Evolutionary conservation across 768 basidiomycete species (phyloP).

Genomic region (Amanita rimosa): DNA sequence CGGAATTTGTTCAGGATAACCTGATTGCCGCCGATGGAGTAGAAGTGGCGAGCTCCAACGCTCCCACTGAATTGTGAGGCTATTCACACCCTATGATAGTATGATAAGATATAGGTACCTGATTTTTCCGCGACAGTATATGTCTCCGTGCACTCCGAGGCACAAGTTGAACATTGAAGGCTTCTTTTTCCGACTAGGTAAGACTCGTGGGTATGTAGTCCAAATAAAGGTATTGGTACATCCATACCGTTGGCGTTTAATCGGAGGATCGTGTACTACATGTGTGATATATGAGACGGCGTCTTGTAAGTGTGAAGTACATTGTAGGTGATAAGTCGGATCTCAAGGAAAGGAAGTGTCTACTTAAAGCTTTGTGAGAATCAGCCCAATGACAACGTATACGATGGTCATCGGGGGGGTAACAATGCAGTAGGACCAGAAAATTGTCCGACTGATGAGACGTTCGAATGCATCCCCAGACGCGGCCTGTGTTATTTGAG

Average conservation of each 20-base stretch:
- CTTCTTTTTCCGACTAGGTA: neutral
- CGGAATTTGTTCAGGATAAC: too few species aligned
- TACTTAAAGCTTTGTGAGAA: constrained; percentile 40
- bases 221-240: too few species aligned
- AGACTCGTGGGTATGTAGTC: too few species aligned
- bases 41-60: too few species aligned
- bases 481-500: constrained; percentile 71
- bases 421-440: constrained; percentile 84
- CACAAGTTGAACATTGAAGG: neutral
- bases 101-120: too few species aligned
- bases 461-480: constrained; percentile 85
- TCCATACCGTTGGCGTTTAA: too few species aligned
- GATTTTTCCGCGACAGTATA: too few species aligned
- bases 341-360: neutral
- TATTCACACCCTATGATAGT: too few species aligned
- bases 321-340: too few species aligned
- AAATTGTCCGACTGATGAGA: constrained; percentile 82
- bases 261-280: neutral
- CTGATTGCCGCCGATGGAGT: too few species aligned
- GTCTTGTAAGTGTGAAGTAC: neutral
- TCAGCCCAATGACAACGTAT: constrained; percentile 66
- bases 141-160: neutral
- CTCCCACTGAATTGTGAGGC: too few species aligned
- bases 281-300: neutral
- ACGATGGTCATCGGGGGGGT: constrained; percentile 78